These are phyloP conservation scores for Talaromyces atroroseus DNA, from an alignment of 2,329 filamentous ascomycete species.

Conservation along the genomic window DNA sequence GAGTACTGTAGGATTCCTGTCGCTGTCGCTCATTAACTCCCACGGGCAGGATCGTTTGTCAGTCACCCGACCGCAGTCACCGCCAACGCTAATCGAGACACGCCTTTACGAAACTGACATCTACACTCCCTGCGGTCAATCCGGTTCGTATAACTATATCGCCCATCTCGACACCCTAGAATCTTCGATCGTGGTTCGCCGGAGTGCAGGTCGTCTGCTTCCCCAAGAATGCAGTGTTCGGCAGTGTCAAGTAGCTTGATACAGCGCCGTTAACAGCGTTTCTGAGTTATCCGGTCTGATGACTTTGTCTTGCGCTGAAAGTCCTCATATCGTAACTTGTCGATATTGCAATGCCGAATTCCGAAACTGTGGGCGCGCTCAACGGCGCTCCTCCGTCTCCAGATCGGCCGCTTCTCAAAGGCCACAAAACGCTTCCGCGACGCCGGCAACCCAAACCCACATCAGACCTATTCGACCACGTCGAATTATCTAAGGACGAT, in stretches of 20 bases:
- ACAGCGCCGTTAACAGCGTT: not conserved
- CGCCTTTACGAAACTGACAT: conserved; percentile 1
- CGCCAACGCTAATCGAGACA: conserved; percentile 1
- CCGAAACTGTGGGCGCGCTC: conserved; percentile 25
- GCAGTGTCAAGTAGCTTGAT: not conserved
- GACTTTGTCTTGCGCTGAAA: not conserved
- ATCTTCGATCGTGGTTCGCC: not conserved
- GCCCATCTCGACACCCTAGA: no score
- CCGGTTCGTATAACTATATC: no score
- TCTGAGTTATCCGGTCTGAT: not conserved
- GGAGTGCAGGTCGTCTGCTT: not conserved
- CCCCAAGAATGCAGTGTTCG: not conserved
- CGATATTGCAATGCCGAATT: conserved; percentile 25
- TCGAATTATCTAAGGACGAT: conserved; percentile 20
- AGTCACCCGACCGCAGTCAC: conserved; percentile 8
- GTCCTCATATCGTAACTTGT: not conserved
- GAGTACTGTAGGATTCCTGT: no score
- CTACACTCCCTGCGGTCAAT: not conserved
- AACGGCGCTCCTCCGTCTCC: conserved; percentile 22
- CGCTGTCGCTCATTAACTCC: not conserved
- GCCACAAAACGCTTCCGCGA: conserved; percentile 38
- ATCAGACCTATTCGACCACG: conserved; percentile 18
- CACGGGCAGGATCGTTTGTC: no score
- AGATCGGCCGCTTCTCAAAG: conserved; percentile 30
- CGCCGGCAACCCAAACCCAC: conserved; percentile 23